These are phyloP conservation scores for Flaveria brownii DNA, from an alignment of 129 eudicot species.

Conservation along the genomic window DNA sequence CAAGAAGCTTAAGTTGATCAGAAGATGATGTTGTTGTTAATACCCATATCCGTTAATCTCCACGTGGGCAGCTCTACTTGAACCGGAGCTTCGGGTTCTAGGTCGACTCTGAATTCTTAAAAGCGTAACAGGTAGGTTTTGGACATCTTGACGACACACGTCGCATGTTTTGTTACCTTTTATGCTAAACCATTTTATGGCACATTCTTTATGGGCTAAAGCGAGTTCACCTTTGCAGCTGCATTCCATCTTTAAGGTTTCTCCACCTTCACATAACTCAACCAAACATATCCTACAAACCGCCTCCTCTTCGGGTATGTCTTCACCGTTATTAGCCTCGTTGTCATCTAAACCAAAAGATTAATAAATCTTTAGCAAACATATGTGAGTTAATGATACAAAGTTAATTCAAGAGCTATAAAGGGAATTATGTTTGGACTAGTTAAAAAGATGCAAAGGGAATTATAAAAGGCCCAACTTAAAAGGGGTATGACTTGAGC, in stretches of 20 bases:
- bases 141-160: constrained; percentile 87
- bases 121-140: constrained; percentile 83
- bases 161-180: constrained; percentile 95
- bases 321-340: constrained; percentile 58
- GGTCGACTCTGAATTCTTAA: constrained; percentile 61
- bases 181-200: constrained; percentile 89
- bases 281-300: constrained; percentile 91
- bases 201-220: constrained; percentile 96
- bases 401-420: too few relatives aligned
- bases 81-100: constrained; percentile 35
- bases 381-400: background rate
- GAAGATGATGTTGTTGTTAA: background rate
- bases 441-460: too few relatives aligned
- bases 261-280: constrained; percentile 96
- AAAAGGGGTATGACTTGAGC: too few relatives aligned
- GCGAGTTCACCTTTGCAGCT: constrained; percentile 96
- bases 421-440: too few relatives aligned
- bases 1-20: constrained; percentile 16
- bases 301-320: constrained; percentile 95
- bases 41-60: constrained; percentile 68
- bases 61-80: constrained; percentile 33
- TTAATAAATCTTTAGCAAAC: constrained; percentile 4
- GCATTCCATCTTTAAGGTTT: constrained; percentile 92
- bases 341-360: constrained; percentile 42
- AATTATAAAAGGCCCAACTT: too few relatives aligned